phyloP scores from a whole-genome alignment of 768 basidiomycete species.

The Kwoniella botswanensis region DNA sequence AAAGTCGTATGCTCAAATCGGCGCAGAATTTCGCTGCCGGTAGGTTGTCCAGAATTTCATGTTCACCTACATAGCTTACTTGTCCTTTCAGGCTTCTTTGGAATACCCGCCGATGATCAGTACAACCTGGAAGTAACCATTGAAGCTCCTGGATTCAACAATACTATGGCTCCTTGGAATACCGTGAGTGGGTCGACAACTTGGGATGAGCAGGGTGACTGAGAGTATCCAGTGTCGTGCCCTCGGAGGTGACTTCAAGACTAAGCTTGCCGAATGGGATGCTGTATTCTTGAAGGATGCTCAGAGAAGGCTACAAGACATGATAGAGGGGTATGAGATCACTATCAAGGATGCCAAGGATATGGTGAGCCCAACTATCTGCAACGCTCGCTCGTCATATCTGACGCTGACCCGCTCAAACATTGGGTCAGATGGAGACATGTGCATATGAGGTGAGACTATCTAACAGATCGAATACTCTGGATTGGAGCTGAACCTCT shows the following conservation, averaged over 20 bases:
- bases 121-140: conserved; percentile 80
- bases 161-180: conserved; percentile 82
- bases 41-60: conserved; percentile 9
- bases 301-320: conserved; percentile 64
- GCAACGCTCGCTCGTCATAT: neutral
- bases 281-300: conserved; percentile 74
- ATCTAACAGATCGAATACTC: neutral
- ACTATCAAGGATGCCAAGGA: conserved; percentile 49
- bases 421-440: conserved; percentile 48
- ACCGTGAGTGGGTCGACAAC: conserved; percentile 59
- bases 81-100: conserved; percentile 68
- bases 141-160: conserved; percentile 72
- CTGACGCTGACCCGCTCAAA: neutral
- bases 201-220: neutral
- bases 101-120: conserved; percentile 69
- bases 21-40: conserved; percentile 66
- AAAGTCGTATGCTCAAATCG: conserved; percentile 63
- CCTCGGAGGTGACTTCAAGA: conserved; percentile 15
- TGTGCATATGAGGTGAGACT: conserved; percentile 54
- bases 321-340: conserved; percentile 49
- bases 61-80: neutral
- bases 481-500: neutral
- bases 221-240: conserved; percentile 58
- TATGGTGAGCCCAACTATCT: conserved; percentile 33
- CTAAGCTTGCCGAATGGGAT: conserved; percentile 66